Evolutionary conservation across 2,329 filamentous ascomycete genomes (phyloP).

Genomic region (Aquanectria penicillioides): DNA sequence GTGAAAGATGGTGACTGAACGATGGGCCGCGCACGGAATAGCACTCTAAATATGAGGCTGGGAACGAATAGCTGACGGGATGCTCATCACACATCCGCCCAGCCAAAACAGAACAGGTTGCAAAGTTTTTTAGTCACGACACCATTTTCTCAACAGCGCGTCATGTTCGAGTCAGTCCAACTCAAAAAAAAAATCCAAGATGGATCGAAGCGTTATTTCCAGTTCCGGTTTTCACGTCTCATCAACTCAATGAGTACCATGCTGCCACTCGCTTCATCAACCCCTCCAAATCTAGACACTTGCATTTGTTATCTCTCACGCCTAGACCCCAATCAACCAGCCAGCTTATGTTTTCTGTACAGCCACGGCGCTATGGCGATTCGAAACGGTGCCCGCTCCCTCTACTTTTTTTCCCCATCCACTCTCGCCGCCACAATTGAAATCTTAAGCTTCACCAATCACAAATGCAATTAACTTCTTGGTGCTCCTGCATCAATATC

Average conservation of each 20-base stretch:
- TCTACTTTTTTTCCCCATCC: not conserved
- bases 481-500: not conserved
- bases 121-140: slow-evolving; percentile 16
- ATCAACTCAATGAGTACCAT: not conserved
- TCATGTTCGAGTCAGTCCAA: slow-evolving; percentile 16
- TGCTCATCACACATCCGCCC: not conserved
- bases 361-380: not conserved
- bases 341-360: not conserved
- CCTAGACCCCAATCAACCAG: too few relatives aligned
- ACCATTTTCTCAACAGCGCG: not conserved
- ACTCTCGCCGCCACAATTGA: not conserved
- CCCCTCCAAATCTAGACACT: not conserved
- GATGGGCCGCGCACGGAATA: too few relatives aligned
- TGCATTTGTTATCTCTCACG: not conserved
- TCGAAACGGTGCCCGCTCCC: not conserved
- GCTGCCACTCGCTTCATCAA: not conserved
- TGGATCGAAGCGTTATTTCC: not conserved
- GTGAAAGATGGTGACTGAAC: not conserved
- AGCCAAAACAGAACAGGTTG: not conserved
- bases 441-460: not conserved
- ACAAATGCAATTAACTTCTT: not conserved
- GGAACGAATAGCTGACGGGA: not conserved
- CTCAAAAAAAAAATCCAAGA: not conserved
- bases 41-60: not conserved
- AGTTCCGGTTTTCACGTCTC: slow-evolving; percentile 3